A percentile compares a stretch with the other conserved stretches of the same genome.
Conservation (phyloP, 1,284 basidiomycete species). For the Wolfiporia cocos region DNA sequence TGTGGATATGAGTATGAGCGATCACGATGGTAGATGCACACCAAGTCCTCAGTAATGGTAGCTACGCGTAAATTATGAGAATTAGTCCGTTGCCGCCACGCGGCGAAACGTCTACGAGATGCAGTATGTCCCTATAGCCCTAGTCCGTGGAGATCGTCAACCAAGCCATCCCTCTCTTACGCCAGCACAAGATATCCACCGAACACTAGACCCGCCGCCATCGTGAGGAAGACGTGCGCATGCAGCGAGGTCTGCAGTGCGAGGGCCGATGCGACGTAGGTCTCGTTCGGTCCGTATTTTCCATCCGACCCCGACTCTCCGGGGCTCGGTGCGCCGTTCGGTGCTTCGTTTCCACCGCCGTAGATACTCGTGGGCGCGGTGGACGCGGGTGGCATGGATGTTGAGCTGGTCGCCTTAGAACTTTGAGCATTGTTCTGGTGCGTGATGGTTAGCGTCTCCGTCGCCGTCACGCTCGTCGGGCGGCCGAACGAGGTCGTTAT, state of each 20-base stretch:
- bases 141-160: constrained; percentile 3
- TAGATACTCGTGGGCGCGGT: constrained; percentile 49
- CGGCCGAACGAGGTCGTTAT: constrained; percentile 25
- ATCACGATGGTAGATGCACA: no score
- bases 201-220: constrained; percentile 35
- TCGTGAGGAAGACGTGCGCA: constrained; percentile 32
- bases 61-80: constrained; percentile 4
- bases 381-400: constrained; percentile 37
- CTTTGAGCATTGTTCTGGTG: constrained; percentile 20
- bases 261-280: constrained; percentile 52
- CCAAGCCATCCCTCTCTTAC: constrained; percentile 22
- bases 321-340: constrained; percentile 42
- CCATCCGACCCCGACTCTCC: constrained; percentile 34
- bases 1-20: no score
- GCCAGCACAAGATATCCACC: constrained; percentile 43
- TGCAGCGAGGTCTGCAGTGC: constrained; percentile 24
- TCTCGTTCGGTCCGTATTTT: constrained; percentile 55
- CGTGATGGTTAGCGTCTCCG: constrained; percentile 39
- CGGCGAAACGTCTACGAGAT: constrained; percentile 12
- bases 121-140: constrained; percentile 10
- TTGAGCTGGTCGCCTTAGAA: constrained; percentile 21
- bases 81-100: constrained; percentile 17
- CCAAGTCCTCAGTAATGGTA: no score
- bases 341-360: constrained; percentile 39
- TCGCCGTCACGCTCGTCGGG: constrained; percentile 30